Percentiles rank a stretch among this genome's conserved stretches.
Conservation (phyloP, 169 alveolate genomes). For the Plasmodium knowlesi region DNA sequence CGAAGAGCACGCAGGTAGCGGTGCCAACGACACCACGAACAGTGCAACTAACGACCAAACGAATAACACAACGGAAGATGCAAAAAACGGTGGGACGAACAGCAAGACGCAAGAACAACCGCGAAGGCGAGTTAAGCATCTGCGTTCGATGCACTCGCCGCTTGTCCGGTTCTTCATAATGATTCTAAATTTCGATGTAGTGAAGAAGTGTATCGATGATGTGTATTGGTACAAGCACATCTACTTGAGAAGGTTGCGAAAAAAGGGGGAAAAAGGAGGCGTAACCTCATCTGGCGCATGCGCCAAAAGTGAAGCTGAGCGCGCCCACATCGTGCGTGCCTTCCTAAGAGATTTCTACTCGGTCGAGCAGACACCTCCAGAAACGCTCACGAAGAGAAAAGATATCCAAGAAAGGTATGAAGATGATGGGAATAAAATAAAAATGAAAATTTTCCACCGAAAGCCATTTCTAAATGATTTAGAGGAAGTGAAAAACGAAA, state of each 20-base stretch:
- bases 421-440: constrained; percentile 47
- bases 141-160: constrained; percentile 64
- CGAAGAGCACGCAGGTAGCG: no score
- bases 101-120: background rate
- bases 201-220: constrained; percentile 47
- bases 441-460: constrained; percentile 1
- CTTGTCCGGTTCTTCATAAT: constrained; percentile 57
- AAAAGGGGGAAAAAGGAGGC: background rate
- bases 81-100: background rate
- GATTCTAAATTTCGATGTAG: constrained; percentile 60
- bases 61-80: background rate
- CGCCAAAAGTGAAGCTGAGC: background rate
- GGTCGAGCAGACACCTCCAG: constrained; percentile 2
- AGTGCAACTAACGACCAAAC: no score
- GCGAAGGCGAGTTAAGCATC: constrained; percentile 9
- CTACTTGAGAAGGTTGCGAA: background rate
- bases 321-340: constrained; percentile 1
- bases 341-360: constrained; percentile 36
- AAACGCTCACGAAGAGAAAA: constrained; percentile 13
- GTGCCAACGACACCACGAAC: no score
- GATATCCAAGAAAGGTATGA: constrained; percentile 62
- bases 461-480: constrained; percentile 8
- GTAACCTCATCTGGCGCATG: background rate
- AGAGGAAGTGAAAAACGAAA: background rate
- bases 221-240: constrained; percentile 58